A percentile compares a stretch with the other conserved stretches of the same genome.
phyloP scores from a whole-genome alignment of 2,329 filamentous ascomycete species.

The Dothidotthia symphoricarpi region DNA sequence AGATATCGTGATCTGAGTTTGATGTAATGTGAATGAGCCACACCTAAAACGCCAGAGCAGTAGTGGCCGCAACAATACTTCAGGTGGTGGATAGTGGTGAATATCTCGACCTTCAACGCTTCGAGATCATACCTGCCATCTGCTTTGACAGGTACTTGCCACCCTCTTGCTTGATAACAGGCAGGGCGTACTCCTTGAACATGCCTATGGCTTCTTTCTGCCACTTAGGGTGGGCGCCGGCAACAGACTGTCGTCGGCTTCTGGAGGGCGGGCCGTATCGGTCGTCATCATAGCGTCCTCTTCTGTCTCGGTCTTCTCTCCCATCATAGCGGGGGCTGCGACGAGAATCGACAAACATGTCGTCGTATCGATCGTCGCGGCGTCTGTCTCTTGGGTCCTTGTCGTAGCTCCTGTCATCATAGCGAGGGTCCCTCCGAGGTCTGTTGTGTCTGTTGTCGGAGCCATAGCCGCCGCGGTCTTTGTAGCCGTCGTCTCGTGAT shows the following conservation, averaged over 20 bases:
- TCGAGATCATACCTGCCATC: constrained; percentile 21
- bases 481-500: constrained; percentile 8
- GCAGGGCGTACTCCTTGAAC: constrained; percentile 36
- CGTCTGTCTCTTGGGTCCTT: constrained; percentile 9
- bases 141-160: constrained; percentile 33
- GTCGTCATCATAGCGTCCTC: constrained; percentile 17
- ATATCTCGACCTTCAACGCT: constrained; percentile 8
- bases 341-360: not conserved
- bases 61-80: too few species aligned
- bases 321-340: not conserved
- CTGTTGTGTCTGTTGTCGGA: constrained; percentile 26
- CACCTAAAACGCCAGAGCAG: too few species aligned
- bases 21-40: too few species aligned
- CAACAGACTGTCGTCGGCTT: constrained; percentile 10
- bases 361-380: constrained; percentile 6
- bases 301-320: constrained; percentile 12
- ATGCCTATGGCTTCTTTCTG: constrained; percentile 33
- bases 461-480: constrained; percentile 27
- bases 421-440: constrained; percentile 13
- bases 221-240: constrained; percentile 27
- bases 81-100: too few species aligned
- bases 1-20: too few species aligned
- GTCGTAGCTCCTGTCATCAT: constrained; percentile 17
- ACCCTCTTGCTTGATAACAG: constrained; percentile 36
- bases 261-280: constrained; percentile 13